Conservation (phyloP, 345 rosid species). For the Camelina sativa region DNA sequence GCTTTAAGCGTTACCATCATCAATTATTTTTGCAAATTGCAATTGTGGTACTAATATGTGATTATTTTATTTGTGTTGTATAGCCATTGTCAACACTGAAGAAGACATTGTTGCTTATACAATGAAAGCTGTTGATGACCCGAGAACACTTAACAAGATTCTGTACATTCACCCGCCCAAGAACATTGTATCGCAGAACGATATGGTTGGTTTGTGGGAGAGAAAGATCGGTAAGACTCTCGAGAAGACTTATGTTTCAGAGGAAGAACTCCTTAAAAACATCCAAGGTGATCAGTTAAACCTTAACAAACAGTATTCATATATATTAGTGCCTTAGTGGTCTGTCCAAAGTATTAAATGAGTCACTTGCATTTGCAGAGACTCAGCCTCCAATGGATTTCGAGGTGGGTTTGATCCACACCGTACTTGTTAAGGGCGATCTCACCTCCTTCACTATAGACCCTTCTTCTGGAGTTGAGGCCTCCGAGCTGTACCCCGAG, state of each 20-base stretch:
- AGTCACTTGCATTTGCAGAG: constrained; percentile 52
- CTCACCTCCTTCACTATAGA: constrained; percentile 46
- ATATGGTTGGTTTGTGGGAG: constrained; percentile 75
- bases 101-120: constrained; percentile 73
- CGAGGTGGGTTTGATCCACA: constrained; percentile 40
- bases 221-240: constrained; percentile 64
- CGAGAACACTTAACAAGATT: constrained; percentile 61
- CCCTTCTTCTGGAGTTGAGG: constrained; percentile 56
- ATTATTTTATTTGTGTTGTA: constrained; percentile 33
- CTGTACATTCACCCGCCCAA: constrained; percentile 71
- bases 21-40: not conserved
- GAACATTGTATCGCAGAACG: constrained; percentile 70
- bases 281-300: constrained; percentile 57
- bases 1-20: not conserved
- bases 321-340: no score
- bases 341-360: not conserved
- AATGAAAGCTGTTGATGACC: constrained; percentile 67
- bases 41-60: not conserved
- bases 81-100: constrained; percentile 69
- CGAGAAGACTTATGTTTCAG: constrained; percentile 56
- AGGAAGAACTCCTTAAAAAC: constrained; percentile 62
- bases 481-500: constrained; percentile 64
- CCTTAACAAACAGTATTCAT: not conserved
- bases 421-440: constrained; percentile 50
- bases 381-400: constrained; percentile 54